Conservation (phyloP, 2,329 filamentous ascomycete species). For the Talaromyces sp. region DNA sequence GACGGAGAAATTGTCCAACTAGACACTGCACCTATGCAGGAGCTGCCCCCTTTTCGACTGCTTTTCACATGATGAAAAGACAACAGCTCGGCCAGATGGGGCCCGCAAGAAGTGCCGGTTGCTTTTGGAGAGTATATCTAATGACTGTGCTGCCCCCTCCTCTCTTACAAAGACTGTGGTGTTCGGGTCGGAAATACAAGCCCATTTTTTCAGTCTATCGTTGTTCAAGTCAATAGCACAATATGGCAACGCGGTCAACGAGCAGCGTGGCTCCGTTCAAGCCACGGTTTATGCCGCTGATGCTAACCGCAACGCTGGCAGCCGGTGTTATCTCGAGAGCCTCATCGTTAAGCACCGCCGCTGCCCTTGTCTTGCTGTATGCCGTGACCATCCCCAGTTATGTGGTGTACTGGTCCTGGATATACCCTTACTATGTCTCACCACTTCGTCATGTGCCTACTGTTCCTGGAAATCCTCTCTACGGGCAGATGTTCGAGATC, state of each 20-base stretch:
- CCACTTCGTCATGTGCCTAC: conserved; percentile 44
- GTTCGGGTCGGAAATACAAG: not conserved
- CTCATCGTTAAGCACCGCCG: conserved; percentile 14
- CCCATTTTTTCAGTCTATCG: not conserved
- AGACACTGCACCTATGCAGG: conserved; percentile 7
- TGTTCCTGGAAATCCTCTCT: conserved; percentile 41
- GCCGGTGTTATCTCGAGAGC: conserved; percentile 18
- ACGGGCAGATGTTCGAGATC: conserved; percentile 44
- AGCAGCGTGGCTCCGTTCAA: conserved; percentile 16
- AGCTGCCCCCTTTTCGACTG: not conserved
- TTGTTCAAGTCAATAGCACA: not conserved
- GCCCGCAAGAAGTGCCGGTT: not conserved
- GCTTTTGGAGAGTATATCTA: conserved; percentile 7
- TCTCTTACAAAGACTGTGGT: not conserved
- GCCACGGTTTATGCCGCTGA: conserved; percentile 19
- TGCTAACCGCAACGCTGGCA: conserved; percentile 17
- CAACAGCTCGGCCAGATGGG: not conserved
- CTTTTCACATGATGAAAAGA: not conserved
- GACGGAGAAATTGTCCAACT: not conserved
- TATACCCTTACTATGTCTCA: conserved; percentile 45
- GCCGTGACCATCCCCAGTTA: conserved; percentile 20
- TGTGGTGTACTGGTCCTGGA: conserved; percentile 23
- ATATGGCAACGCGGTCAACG: conserved; percentile 10
- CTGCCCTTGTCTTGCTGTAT: conserved; percentile 17
- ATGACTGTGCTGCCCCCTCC: not conserved